Conservation (phyloP, 805 yeast species). For the Vanderwaltozyma tropicalis region DNA sequence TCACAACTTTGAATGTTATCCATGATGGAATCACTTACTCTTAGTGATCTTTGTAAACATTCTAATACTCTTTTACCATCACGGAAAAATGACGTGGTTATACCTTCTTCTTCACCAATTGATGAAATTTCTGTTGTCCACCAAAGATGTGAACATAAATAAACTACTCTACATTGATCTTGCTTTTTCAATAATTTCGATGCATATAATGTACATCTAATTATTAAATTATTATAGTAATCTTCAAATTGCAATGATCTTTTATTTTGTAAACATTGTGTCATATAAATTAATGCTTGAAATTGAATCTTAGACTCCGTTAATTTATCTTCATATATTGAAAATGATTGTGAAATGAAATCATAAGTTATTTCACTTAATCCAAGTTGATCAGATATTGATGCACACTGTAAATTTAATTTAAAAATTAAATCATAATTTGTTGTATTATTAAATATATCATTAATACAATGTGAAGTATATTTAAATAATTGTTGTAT, state of each 20-base stretch:
- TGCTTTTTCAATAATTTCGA: constrained; percentile 82
- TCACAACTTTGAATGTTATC: constrained; percentile 57
- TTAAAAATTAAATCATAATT: constrained; percentile 28
- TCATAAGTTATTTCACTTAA: constrained; percentile 73
- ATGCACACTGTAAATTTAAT: constrained; percentile 55
- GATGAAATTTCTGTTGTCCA: constrained; percentile 65
- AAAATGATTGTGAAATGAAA: constrained; percentile 77
- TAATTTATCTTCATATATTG: constrained; percentile 63
- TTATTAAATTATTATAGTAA: constrained; percentile 58
- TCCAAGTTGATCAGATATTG: constrained; percentile 67
- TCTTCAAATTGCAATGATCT: constrained; percentile 36
- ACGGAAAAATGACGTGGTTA: constrained; percentile 34
- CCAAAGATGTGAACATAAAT: constrained; percentile 84
- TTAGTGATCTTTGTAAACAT: constrained; percentile 75
- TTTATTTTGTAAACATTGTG: constrained; percentile 42
- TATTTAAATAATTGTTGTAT: constrained; percentile 59
- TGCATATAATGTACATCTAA: constrained; percentile 78
- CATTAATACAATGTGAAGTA: constrained; percentile 58
- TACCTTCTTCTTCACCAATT: constrained; percentile 37
- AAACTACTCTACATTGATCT: constrained; percentile 86
- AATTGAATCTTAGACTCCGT: constrained; percentile 45
- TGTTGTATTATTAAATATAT: constrained; percentile 34
- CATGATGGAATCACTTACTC: constrained; percentile 92
- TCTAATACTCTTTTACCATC: constrained; percentile 74
- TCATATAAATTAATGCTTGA: constrained; percentile 41